A percentile compares a stretch with the other conserved stretches of the same genome.
Evolutionary conservation across 2,329 filamentous ascomycete species (phyloP).

Genomic region (Aspergillus sp.): DNA sequence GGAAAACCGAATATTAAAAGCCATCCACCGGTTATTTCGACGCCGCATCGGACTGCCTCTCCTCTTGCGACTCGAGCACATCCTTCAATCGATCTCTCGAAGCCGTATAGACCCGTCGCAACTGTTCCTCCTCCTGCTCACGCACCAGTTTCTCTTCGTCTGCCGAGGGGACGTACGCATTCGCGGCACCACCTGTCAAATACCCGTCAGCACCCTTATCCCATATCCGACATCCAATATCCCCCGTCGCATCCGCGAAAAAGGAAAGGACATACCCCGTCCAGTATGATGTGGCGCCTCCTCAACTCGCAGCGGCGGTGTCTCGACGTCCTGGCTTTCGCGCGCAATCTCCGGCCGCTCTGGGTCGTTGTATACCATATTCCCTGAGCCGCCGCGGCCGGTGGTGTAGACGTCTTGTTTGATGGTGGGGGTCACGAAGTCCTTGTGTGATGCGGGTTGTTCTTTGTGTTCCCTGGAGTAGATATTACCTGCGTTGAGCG

Average conservation of each 20-base stretch:
- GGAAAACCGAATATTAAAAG: not conserved
- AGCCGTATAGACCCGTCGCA: slow-evolving; percentile 23
- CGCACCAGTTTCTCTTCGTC: slow-evolving; percentile 18
- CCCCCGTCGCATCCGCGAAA: not conserved
- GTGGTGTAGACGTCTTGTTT: slow-evolving; percentile 82
- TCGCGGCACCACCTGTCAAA: slow-evolving; percentile 28
- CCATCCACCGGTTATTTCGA: not conserved
- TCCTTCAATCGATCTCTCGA: slow-evolving; percentile 23
- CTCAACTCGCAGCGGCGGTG: slow-evolving; percentile 34
- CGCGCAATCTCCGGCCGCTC: slow-evolving; percentile 61
- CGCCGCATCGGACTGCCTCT: slow-evolving; percentile 9
- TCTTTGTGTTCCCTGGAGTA: slow-evolving; percentile 38
- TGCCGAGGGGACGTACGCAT: slow-evolving; percentile 25
- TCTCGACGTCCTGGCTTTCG: slow-evolving; percentile 73
- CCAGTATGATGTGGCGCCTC: slow-evolving; percentile 37
- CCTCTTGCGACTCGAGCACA: slow-evolving; percentile 15
- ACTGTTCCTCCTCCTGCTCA: slow-evolving; percentile 28
- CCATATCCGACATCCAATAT: not conserved
- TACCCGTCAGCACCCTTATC: not conserved
- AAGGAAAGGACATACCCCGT: slow-evolving; percentile 29
- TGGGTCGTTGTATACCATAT: slow-evolving; percentile 75
- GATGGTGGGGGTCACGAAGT: slow-evolving; percentile 74
- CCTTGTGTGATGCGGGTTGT: slow-evolving; percentile 47
- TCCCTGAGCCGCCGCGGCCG: slow-evolving; percentile 78
- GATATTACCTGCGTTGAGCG: slow-evolving; percentile 52